These are phyloP conservation scores for Fraxinus excelsior DNA, from an alignment of 257 asterid species.

Conservation along the genomic window DNA sequence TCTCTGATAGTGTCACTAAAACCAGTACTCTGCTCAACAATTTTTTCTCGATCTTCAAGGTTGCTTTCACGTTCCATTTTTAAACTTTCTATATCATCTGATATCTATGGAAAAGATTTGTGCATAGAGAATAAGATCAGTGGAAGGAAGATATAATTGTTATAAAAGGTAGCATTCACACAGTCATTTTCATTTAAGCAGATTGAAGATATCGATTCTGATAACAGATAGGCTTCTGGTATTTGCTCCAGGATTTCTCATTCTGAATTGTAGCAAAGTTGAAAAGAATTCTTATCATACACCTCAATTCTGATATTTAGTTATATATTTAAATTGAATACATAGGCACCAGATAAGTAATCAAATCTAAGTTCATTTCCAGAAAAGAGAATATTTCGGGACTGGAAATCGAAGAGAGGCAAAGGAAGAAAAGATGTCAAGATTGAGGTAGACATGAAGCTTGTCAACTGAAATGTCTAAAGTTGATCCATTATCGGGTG, in stretches of 20 bases:
- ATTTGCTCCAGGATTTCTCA: neutral
- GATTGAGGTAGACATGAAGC: neutral
- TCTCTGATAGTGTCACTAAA: constrained; percentile 30
- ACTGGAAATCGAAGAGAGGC: neutral
- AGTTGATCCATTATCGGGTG: neutral
- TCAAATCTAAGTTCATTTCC: neutral
- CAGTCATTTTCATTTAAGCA: neutral
- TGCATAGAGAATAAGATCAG: constrained; percentile 25
- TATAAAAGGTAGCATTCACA: neutral
- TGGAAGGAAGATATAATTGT: constrained; percentile 5
- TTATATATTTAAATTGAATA: neutral
- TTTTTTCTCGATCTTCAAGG: constrained; percentile 34
- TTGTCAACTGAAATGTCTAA: neutral
- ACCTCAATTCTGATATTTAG: neutral
- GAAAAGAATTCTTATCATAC: neutral
- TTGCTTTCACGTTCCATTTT: constrained; percentile 36
- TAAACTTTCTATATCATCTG: constrained; percentile 45
- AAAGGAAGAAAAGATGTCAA: neutral
- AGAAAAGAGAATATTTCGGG: neutral
- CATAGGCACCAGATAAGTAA: neutral
- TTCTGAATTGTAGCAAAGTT: neutral
- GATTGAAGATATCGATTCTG: neutral
- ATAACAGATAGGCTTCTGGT: neutral
- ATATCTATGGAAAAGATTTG: constrained; percentile 45
- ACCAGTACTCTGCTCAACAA: constrained; percentile 25